Evolutionary conservation across 1,284 basidiomycete species (phyloP), one percentile per base, ranked within the genome.

Genomic region (Heterobasidion irregulare): DNA sequence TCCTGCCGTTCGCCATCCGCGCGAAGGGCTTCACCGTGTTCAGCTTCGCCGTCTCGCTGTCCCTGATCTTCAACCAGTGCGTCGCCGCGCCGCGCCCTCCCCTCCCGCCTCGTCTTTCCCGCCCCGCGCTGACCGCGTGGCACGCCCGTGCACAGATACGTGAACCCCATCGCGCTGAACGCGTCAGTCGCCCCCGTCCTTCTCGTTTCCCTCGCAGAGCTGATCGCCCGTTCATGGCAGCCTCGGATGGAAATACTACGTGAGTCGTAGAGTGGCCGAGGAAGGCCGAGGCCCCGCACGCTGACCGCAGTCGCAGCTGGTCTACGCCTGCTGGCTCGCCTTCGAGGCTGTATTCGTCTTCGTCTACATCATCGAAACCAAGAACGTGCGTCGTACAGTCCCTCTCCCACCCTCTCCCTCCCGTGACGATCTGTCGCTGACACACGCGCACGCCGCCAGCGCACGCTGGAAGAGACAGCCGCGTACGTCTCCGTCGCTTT

Each of bases 331-430:
- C 65, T 87, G 84, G 83, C 73, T 88, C 59, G 72, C 70, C 32
- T 79, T 80, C 65, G 84, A 89, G 70, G 65, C 76, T 57, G 71
- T 78, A 38, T 86, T 80, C 75, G 69, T 82, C 64, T 87, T 77
- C 71, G 69, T 83, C 70, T 84, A 78, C 68, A 68, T 89, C 64
- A 67, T 88, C 57, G 87, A 89, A 73, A 90, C 87, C 52, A 86
- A 82, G 73, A 53, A 53, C 26, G 52, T 53, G 43, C 32, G 45
- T 33, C 13, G 2, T n/a, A 10, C 5, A 8, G 12, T 51, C 4
- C 34, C 10, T 10, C n/a, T 7, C 15, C 32, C 45, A 10, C 13
- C 19, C 15, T 26, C n/a, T n/a, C n/a, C n/a, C n/a, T 18, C 51
- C 43, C 12, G 26, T 5, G 26, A 26, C 5, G 26, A 26, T 3